Percentiles rank a stretch among this genome's conserved stretches.
phyloP scores from a whole-genome alignment of 352 stramenopile species.

The Blastocystis sp. region DNA sequence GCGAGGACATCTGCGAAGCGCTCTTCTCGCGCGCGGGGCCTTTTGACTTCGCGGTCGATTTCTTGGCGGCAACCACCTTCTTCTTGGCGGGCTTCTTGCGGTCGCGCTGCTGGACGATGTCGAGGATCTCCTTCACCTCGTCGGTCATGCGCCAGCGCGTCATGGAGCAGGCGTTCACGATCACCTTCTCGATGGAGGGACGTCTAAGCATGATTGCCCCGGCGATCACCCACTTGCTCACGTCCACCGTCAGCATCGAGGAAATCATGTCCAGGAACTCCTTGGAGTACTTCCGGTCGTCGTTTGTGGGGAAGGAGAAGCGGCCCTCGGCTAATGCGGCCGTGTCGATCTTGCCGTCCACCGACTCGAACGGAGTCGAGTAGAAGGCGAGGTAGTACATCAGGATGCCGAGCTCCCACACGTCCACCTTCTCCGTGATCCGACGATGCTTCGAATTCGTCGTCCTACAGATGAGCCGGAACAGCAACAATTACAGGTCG shows the following conservation, averaged over 20 bases:
- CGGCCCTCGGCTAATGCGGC: neutral
- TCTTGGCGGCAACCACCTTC: neutral
- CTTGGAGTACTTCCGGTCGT: constrained; percentile 18
- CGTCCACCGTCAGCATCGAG: constrained; percentile 38
- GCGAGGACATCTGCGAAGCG: neutral
- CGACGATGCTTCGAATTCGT: constrained; percentile 17
- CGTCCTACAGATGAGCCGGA: neutral
- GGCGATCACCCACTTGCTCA: constrained; percentile 2
- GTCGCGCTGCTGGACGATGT: neutral
- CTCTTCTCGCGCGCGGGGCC: neutral
- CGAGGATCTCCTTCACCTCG: constrained; percentile 26
- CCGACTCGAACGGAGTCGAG: constrained; percentile 48
- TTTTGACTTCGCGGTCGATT: neutral
- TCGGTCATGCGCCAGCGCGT: constrained; percentile 60
- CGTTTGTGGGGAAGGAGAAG: constrained; percentile 15
- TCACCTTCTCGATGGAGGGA: constrained; percentile 19
- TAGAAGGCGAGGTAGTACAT: constrained; percentile 69
- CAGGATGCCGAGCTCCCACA: constrained; percentile 67
- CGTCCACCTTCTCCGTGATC: constrained; percentile 67
- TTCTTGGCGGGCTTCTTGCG: neutral
- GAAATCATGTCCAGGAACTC: constrained; percentile 58
- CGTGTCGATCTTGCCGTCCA: constrained; percentile 27
- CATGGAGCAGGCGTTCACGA: constrained; percentile 55
- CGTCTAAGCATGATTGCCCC: neutral
- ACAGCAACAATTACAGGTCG: constrained; percentile 1